A percentile compares a stretch with the other conserved stretches of the same genome.
phyloP scores from a whole-genome alignment of 768 basidiomycete species.

The Agrocybe pediades region DNA sequence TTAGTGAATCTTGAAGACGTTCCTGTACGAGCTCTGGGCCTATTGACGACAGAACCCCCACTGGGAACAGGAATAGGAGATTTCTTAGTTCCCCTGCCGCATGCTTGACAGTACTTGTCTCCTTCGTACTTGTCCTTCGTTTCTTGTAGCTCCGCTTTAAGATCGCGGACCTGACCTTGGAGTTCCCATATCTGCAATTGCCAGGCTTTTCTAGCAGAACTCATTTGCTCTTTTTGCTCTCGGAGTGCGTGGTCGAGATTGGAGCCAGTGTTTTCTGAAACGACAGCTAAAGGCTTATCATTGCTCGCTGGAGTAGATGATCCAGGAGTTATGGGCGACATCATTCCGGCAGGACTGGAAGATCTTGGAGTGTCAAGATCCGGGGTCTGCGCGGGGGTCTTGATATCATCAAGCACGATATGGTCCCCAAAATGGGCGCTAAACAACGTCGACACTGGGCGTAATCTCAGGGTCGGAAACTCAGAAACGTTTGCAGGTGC shows the following conservation, averaged over 20 bases:
- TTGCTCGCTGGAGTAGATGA: slow-evolving; percentile 9
- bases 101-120: slow-evolving; percentile 53
- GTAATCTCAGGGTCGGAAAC: slow-evolving; percentile 68
- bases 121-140: slow-evolving; percentile 33
- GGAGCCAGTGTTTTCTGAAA: slow-evolving; percentile 15
- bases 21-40: slow-evolving; percentile 71
- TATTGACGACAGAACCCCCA: slow-evolving; percentile 49
- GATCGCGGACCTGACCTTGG: slow-evolving; percentile 69
- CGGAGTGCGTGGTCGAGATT: slow-evolving; percentile 51
- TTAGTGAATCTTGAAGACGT: slow-evolving; percentile 63
- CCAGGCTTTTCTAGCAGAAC: slow-evolving; percentile 61
- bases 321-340: slow-evolving; percentile 22
- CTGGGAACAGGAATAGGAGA: slow-evolving; percentile 12
- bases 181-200: slow-evolving; percentile 76
- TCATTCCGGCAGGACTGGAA: slow-evolving; percentile 18
- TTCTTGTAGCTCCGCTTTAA: slow-evolving; percentile 69
- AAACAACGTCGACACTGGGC: slow-evolving; percentile 78
- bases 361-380: slow-evolving; percentile 52
- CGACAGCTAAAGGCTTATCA: slow-evolving; percentile 18
- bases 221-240: slow-evolving; percentile 67
- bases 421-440: slow-evolving; percentile 66
- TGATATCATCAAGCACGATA: slow-evolving; percentile 35
- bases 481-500: slow-evolving; percentile 65
- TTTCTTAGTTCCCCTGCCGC: slow-evolving; percentile 52
- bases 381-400: slow-evolving; percentile 21